Percentiles rank a stretch among this genome's conserved stretches.
Conservation (phyloP, 2,329 filamentous ascomycete genomes). For the Hypoxylon sp. region DNA sequence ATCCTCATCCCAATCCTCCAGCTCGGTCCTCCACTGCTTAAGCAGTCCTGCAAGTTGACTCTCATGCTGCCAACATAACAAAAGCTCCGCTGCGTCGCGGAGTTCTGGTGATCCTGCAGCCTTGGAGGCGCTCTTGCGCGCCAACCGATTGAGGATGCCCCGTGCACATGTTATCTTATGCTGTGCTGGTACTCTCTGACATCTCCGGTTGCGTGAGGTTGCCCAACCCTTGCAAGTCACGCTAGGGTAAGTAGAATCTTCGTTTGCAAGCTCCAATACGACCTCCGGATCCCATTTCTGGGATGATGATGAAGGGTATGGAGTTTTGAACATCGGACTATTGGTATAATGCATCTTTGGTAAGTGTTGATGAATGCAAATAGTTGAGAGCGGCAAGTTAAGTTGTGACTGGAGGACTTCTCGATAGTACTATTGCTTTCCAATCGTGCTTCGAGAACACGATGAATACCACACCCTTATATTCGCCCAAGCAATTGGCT, state of each 20-base stretch:
- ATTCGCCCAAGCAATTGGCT: slow-evolving; percentile 10
- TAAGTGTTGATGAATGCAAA: neutral
- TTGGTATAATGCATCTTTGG: slow-evolving; percentile 17
- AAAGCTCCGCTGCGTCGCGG: slow-evolving; percentile 5
- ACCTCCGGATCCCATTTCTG: slow-evolving; percentile 41
- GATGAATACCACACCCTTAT: slow-evolving; percentile 20
- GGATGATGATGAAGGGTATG: neutral
- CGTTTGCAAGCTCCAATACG: slow-evolving; percentile 33
- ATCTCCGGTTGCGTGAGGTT: slow-evolving; percentile 17
- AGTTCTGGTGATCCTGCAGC: slow-evolving; percentile 30
- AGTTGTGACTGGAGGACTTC: neutral
- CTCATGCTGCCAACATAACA: slow-evolving; percentile 32
- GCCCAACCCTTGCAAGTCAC: slow-evolving; percentile 33
- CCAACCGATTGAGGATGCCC: slow-evolving; percentile 17
- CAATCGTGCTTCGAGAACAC: neutral
- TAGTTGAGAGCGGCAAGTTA: neutral
- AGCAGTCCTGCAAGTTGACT: slow-evolving; percentile 6
- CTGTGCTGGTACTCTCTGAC: slow-evolving; percentile 8
- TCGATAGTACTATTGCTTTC: slow-evolving; percentile 5
- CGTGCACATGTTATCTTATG: slow-evolving; percentile 2
- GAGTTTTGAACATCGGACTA: neutral
- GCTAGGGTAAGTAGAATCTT: neutral
- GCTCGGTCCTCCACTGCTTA: slow-evolving; percentile 22
- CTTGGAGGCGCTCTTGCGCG: slow-evolving; percentile 10
- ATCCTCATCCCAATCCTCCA: slow-evolving; percentile 12